phyloP scores from a whole-genome alignment of 2,329 filamentous ascomycete species.

The Pseudogymnoascus sp. region DNA sequence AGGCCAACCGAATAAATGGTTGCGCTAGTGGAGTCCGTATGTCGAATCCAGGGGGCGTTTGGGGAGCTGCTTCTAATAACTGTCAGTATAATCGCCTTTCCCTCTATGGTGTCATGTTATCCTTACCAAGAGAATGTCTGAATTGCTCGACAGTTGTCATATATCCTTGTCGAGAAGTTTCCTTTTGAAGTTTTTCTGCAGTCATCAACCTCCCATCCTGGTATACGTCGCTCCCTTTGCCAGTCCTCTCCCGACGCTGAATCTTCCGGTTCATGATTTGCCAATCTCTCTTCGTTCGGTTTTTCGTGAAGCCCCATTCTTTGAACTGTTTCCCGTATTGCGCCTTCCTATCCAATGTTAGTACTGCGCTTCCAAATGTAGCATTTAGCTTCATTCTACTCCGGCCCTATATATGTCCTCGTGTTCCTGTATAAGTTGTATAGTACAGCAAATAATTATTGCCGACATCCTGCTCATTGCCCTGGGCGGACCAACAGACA shows the following conservation, averaged over 20 bases:
- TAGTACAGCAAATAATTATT: neutral
- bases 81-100: neutral
- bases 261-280: slow-evolving; percentile 7
- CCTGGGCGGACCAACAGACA: neutral
- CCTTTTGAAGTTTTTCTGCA: slow-evolving; percentile 12
- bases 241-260: neutral
- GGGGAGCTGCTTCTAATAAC: neutral
- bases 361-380: neutral
- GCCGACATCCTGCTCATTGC: neutral
- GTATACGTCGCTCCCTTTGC: slow-evolving; percentile 8
- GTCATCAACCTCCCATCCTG: slow-evolving; percentile 5
- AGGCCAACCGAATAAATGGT: neutral
- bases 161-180: slow-evolving; percentile 11
- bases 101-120: neutral
- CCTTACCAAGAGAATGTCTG: neutral
- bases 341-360: slow-evolving; percentile 10
- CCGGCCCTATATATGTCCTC: neutral
- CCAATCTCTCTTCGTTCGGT: slow-evolving; percentile 13
- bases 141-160: neutral
- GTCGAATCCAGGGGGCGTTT: slow-evolving; percentile 10
- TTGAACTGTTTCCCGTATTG: slow-evolving; percentile 16
- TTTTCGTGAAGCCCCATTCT: slow-evolving; percentile 14
- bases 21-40: slow-evolving; percentile 1
- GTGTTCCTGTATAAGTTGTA: neutral
- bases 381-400: neutral